A percentile compares a stretch with the other conserved stretches of the same genome.
These are phyloP conservation scores for Pyronema omphalodes DNA, from an alignment of 495 filamentous ascomycete species.

Conservation along the genomic window DNA sequence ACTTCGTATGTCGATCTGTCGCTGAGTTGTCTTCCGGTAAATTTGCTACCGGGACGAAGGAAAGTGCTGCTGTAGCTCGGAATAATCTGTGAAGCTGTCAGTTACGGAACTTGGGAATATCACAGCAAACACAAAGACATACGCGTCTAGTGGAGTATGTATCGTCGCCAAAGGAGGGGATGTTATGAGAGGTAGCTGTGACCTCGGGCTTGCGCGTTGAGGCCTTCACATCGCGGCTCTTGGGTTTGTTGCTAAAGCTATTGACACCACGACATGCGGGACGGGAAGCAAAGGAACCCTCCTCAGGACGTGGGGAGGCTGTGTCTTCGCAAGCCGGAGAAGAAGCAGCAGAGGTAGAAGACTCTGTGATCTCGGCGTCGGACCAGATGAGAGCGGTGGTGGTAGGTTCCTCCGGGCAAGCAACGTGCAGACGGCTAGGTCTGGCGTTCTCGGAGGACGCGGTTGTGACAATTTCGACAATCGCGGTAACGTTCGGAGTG, in stretches of 20 bases:
- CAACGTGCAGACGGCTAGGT: constrained; percentile 15
- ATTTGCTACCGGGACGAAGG: constrained; percentile 72
- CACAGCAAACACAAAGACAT: constrained; percentile 6
- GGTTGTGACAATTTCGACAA: not conserved
- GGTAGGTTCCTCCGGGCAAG: constrained; percentile 17
- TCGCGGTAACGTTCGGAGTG: constrained; percentile 17
- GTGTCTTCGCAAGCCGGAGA: too few relatives aligned
- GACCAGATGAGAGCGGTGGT: not conserved
- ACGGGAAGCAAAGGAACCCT: too few relatives aligned
- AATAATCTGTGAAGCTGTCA: constrained; percentile 30
- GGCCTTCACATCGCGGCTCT: too few relatives aligned
- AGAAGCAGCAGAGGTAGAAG: too few relatives aligned
- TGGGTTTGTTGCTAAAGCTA: too few relatives aligned
- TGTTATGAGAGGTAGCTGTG: not conserved
- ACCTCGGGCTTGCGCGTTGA: too few relatives aligned
- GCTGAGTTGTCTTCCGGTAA: constrained; percentile 77
- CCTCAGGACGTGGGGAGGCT: too few relatives aligned
- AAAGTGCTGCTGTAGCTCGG: constrained; percentile 57
- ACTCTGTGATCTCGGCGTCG: too few relatives aligned
- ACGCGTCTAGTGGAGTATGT: not conserved
- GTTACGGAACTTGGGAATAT: not conserved
- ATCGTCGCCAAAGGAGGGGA: not conserved
- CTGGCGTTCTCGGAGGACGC: not conserved
- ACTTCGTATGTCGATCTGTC: constrained; percentile 85
- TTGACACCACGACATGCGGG: too few relatives aligned